A percentile compares a stretch with the other conserved stretches of the same genome.
Conservation (phyloP, 2,329 filamentous ascomycete species). For the Fusarium burgessii region DNA sequence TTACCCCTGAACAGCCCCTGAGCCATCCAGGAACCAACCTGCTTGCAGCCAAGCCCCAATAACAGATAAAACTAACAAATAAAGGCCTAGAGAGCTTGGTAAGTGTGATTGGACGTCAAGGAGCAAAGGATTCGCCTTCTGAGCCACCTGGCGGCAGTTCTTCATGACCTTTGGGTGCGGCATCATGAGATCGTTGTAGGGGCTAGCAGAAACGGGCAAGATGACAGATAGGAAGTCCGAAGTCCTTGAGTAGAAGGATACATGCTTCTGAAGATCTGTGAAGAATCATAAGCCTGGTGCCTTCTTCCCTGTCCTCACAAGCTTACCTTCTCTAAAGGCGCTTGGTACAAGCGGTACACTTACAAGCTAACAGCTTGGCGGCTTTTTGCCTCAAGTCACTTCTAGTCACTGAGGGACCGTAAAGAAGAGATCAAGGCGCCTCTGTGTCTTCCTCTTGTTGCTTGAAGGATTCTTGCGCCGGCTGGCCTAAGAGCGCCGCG, state of each 20-base stretch:
- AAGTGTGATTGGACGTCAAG: background rate
- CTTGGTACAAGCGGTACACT: background rate
- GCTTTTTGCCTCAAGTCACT: background rate
- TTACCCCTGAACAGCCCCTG: background rate
- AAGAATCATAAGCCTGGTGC: background rate
- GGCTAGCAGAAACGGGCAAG: background rate
- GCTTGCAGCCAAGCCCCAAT: too few species aligned
- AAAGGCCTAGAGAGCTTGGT: accelerated
- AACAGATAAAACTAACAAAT: background rate
- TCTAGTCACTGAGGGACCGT: accelerated
- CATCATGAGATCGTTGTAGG: background rate
- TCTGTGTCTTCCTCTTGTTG: too few species aligned
- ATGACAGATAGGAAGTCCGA: background rate
- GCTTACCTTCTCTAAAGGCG: background rate
- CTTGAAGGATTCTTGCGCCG: background rate
- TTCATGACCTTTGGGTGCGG: background rate
- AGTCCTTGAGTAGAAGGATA: background rate
- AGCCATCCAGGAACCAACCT: background rate
- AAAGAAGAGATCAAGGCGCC: background rate
- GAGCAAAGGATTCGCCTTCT: too few species aligned
- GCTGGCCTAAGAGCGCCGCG: background rate
- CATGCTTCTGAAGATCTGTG: too few species aligned
- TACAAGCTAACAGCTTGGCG: background rate
- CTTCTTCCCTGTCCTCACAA: background rate
- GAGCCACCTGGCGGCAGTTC: background rate